Evolutionary conservation across 352 stramenopile genomes (phyloP), one percentile per base, ranked within the genome.

Genomic region (Phytophthora foliorum): DNA sequence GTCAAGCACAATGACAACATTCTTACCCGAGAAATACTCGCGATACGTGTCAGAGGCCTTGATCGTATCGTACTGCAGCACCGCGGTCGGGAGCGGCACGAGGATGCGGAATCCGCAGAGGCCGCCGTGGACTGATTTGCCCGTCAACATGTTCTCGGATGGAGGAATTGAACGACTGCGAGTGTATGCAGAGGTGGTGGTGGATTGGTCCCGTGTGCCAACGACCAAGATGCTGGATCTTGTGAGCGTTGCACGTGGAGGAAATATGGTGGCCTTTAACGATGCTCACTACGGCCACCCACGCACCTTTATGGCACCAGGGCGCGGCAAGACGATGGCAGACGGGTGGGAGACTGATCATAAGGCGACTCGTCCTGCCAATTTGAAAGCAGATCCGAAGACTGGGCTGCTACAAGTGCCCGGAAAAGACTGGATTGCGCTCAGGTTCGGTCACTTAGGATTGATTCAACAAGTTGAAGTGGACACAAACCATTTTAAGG

Each of bases 401-500:
- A 87, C 72, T 7, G 84, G 83, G 7, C 55, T 93, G 22, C 74
- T 95, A 11, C 42, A 80, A 21, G 81, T 94, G 14, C 84, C 91
- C 1, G 90, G 89, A 1, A 96, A 91, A 58, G 96, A 99, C 81
- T 99, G 91, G 92, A 78, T 88, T 3, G 81, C 98, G 50, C 75
- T 98, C 24, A 95, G 97, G 56, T 72, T 99, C 22, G 96, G 95
- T 16, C 84, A 92, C 34, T 42, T 78, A 11, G 84, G 84, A 8
- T 69, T 92, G 45, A 82, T 97, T 38, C 67, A 89, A 16, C 64
- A 88, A 24, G 51, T 94, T 45, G 87, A 93, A 46, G 82, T 98
- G 6, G 96, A 98, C 78, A 99, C 96, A 10, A 96, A 98, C 68
- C 93, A 98, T 76, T 98, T 98, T 68, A 97, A 96, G 63, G 96